Conservation (phyloP, 139 green algal species). For the Monoraphidium neglectum region DNA sequence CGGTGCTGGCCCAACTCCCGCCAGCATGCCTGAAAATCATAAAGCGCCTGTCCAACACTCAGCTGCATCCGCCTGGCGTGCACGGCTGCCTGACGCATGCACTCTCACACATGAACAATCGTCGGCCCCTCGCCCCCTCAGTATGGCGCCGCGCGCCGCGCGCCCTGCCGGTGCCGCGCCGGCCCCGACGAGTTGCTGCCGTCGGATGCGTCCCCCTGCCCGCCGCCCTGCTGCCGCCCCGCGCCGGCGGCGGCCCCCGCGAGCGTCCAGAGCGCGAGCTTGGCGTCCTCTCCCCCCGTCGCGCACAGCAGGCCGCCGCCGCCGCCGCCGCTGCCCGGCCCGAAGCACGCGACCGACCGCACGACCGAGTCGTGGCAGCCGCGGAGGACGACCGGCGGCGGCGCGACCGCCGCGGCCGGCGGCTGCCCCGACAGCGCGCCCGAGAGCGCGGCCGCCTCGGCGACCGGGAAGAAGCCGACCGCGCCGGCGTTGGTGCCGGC, state of each 20-base stretch:
- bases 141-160: too few species aligned
- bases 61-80: too few species aligned
- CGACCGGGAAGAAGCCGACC: conserved; percentile 61
- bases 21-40: too few species aligned
- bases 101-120: too few species aligned
- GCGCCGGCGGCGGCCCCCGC: not conserved
- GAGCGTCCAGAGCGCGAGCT: conserved; percentile 52
- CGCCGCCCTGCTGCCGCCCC: too few species aligned
- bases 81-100: too few species aligned
- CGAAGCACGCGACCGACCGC: conserved; percentile 59
- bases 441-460: conserved; percentile 34
- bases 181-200: too few species aligned
- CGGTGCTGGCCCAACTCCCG: too few species aligned
- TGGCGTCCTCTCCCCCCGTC: conserved; percentile 65
- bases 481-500: conserved; percentile 57
- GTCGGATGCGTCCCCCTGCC: too few species aligned
- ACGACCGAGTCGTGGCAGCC: conserved; percentile 64
- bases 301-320: conserved; percentile 38
- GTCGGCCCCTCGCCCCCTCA: too few species aligned
- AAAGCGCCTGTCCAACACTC: too few species aligned
- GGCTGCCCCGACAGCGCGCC: conserved; percentile 1
- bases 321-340: conserved; percentile 1
- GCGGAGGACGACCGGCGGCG: conserved; percentile 44
- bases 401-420: conserved; percentile 31
- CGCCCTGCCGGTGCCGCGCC: too few species aligned